phyloP scores from a whole-genome alignment of 1,139 yeast genomes.

The Scheffersomyces insectosa region DNA sequence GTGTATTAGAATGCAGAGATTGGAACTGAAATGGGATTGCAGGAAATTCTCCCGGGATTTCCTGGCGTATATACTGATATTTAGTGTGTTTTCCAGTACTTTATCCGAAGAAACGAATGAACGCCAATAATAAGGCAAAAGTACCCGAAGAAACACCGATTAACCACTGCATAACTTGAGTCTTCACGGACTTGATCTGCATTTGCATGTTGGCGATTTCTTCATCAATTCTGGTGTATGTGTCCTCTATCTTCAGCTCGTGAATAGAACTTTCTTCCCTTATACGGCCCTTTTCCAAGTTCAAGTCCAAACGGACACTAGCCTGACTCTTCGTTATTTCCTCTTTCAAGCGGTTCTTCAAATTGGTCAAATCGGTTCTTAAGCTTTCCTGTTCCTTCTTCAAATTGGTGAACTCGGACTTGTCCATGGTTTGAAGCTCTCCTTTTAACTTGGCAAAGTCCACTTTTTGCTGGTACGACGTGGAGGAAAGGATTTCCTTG shows the following conservation, averaged over 20 bases:
- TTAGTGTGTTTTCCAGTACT: not conserved
- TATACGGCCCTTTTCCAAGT: conserved; percentile 91
- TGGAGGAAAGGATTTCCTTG: conserved; percentile 75
- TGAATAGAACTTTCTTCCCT: conserved; percentile 92
- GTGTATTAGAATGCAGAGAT: too few relatives aligned
- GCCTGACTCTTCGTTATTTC: conserved; percentile 91
- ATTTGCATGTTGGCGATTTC: conserved; percentile 93
- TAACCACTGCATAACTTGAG: conserved; percentile 97
- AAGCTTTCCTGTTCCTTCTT: conserved; percentile 87
- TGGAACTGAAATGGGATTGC: too few relatives aligned
- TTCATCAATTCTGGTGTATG: conserved; percentile 92
- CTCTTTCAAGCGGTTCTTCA: conserved; percentile 81
- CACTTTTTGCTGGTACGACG: conserved; percentile 93
- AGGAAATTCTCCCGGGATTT: too few relatives aligned
- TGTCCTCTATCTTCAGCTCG: conserved; percentile 90
- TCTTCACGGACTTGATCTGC: conserved; percentile 91
- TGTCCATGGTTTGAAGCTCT: conserved; percentile 85
- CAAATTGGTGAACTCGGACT: conserved; percentile 77
- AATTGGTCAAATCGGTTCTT: conserved; percentile 80
- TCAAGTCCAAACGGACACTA: conserved; percentile 84
- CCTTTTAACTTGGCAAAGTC: conserved; percentile 94
- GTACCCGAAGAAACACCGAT: conserved; percentile 99
- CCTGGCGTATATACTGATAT: too few relatives aligned
- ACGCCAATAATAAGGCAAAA: conserved; percentile 88
- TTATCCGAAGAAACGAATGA: conserved; percentile 77